phyloP scores from a whole-genome alignment of 2,329 filamentous ascomycete genomes.

The Penicillium digitatum region DNA sequence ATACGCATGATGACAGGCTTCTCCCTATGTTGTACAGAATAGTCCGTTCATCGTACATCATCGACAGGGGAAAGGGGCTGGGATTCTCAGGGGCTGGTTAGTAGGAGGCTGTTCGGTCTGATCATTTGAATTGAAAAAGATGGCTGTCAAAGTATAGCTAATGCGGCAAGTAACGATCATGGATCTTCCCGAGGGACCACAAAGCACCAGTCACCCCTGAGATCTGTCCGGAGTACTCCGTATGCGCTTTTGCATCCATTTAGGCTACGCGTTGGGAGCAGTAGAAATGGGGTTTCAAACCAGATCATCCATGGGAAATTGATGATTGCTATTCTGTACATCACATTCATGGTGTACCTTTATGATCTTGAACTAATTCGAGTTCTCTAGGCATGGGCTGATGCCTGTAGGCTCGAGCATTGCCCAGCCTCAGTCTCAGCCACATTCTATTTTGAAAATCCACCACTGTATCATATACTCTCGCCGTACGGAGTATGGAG shows the following conservation, averaged over 20 bases:
- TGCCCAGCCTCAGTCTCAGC: neutral
- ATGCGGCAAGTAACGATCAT: conserved; percentile 2
- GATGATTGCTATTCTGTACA: neutral
- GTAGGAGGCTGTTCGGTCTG: neutral
- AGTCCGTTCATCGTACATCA: neutral
- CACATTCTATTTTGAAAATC: neutral
- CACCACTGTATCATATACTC: neutral
- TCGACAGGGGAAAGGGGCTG: neutral
- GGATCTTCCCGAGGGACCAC: neutral
- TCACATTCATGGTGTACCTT: neutral
- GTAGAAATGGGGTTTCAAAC: neutral
- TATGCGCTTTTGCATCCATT: neutral
- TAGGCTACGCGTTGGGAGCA: neutral
- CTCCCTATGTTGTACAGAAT: neutral
- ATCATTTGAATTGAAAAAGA: neutral
- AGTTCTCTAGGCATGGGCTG: neutral
- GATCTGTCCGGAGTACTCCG: neutral
- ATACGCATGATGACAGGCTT: neutral
- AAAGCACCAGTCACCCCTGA: neutral
- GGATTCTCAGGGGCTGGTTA: conserved; percentile 5
- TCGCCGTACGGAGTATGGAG: neutral
- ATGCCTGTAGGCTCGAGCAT: neutral
- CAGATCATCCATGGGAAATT: neutral
- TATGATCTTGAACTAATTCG: neutral
- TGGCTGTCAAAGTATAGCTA: neutral